Base-by-base conservation (phyloP, 2,329 filamentous ascomycete genomes). In the Phoma herbarum region DNA sequence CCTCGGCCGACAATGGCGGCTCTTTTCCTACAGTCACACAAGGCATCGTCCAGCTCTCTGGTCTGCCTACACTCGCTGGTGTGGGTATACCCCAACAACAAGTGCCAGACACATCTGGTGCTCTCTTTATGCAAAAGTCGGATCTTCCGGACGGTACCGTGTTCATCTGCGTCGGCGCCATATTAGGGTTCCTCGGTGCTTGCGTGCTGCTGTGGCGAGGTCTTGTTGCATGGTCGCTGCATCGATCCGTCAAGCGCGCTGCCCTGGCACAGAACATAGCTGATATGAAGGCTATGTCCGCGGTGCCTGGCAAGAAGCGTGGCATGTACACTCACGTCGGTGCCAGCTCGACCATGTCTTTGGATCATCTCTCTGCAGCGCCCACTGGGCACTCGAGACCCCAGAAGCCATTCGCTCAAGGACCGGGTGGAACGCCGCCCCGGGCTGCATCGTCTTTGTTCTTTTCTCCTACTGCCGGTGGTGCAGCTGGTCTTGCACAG, bases 131-230 rank as follows among this genome's bases (percentile, higher is more conserved):
- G 92, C 89, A 93, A 73, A 88, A 89, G 70, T 96, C 93, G 0
- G 88, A 80, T 52, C 83, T 93, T 11, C 95, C 95, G 2, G 91
- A 98, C 71, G 95, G 95, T 53, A 97, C 94, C 4, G 90, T 99
- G 59, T 99, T 99, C 80, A 99, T 99, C 70, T 90, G 88, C 22
- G 95, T 98, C 1, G 95, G 95, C 44, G 90, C 93, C 25, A 89
- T 92, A 26, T 85, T 99, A 7, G 95, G 92, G 16, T 89, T 93
- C 65, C 86, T 97, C 63, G 92, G 88, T 11, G 81, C 92, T 9
- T 88, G 88, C n/a, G 86, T 98, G 43, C 83, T 99, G 12, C 83
- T 90, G 57, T 99, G 95, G 95, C 91, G 94, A 60, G 89, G 85
- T 49, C 85, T 97, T 55, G 88, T 97, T 59, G 93, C 91, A 60